These are phyloP conservation scores for Leonotis leonurus DNA, from an alignment of 257 asterid genomes.

Conservation along the genomic window DNA sequence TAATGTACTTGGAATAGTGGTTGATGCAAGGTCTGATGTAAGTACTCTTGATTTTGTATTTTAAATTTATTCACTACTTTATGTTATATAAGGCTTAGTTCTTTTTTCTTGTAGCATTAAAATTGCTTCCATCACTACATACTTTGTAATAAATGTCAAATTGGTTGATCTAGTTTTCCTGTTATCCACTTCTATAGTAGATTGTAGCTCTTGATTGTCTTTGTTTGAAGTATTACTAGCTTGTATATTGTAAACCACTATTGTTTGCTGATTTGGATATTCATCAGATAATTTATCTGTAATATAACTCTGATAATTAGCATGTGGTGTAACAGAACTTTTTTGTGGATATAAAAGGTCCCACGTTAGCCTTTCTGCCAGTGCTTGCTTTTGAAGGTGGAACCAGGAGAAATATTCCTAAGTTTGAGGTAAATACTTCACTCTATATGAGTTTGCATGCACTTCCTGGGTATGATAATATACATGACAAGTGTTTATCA, in stretches of 20 bases:
- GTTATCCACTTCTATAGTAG: neutral
- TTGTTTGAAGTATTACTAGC: neutral
- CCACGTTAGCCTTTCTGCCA: slow-evolving; percentile 70
- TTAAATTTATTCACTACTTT: neutral
- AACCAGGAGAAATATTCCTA: slow-evolving; percentile 89
- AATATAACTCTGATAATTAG: neutral
- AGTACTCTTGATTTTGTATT: slow-evolving; percentile 28
- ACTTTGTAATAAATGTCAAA: neutral
- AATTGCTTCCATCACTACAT: neutral
- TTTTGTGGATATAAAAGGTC: slow-evolving; percentile 86
- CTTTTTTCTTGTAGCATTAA: neutral
- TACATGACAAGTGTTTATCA: neutral
- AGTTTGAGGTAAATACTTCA: slow-evolving; percentile 58
- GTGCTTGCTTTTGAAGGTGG: slow-evolving; percentile 98
- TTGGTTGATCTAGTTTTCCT: slow-evolving; percentile 3
- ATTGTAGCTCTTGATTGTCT: neutral
- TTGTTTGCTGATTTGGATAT: neutral
- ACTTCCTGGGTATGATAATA: neutral
- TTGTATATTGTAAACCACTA: neutral
- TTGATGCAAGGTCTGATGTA: slow-evolving; percentile 79
- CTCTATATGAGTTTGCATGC: neutral
- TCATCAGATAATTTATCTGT: neutral
- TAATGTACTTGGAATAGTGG: slow-evolving; percentile 83
- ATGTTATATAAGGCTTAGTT: neutral
- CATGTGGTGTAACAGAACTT: slow-evolving; percentile 50